These are phyloP conservation scores for Prunus yedoensis DNA, from an alignment of 331 rosid genomes.

Conservation along the genomic window DNA sequence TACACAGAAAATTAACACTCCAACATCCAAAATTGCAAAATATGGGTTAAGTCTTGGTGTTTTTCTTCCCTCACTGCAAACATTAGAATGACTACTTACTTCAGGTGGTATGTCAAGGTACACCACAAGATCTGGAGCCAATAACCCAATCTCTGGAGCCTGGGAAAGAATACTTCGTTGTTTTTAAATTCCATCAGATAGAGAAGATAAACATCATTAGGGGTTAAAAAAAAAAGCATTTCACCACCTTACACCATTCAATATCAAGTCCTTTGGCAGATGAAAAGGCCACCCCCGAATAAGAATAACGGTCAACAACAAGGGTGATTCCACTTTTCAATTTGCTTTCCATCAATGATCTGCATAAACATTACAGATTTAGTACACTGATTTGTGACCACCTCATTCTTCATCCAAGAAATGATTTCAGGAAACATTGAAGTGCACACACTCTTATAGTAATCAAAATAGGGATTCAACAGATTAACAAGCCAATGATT, in stretches of 20 bases:
- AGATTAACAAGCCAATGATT: not conserved
- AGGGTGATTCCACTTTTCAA: slow-evolving; percentile 78
- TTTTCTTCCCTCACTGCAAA: not conserved
- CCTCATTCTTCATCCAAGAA: slow-evolving; percentile 3
- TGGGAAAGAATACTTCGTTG: slow-evolving; percentile 33
- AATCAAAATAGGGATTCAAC: not conserved
- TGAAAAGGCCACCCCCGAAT: slow-evolving; percentile 92
- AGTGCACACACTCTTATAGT: not conserved
- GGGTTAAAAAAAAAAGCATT: not conserved
- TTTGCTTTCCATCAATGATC: slow-evolving; percentile 82
- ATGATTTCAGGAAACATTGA: not conserved
- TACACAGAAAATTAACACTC: not conserved
- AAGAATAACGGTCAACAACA: slow-evolving; percentile 92
- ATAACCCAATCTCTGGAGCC: slow-evolving; percentile 86
- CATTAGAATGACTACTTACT: slow-evolving; percentile 31
- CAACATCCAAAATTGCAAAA: not conserved
- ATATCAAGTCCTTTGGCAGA: slow-evolving; percentile 83
- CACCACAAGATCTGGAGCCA: slow-evolving; percentile 74
- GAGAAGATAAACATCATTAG: not conserved
- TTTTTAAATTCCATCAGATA: slow-evolving; percentile 14
- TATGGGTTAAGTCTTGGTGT: not conserved
- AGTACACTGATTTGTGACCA: slow-evolving; percentile 7
- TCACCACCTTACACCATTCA: slow-evolving; percentile 88
- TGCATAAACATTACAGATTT: slow-evolving; percentile 30
- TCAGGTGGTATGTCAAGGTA: slow-evolving; percentile 90